Conservation (phyloP, 1,284 basidiomycete genomes). For the Cutaneotrichosporon sp. region DNA sequence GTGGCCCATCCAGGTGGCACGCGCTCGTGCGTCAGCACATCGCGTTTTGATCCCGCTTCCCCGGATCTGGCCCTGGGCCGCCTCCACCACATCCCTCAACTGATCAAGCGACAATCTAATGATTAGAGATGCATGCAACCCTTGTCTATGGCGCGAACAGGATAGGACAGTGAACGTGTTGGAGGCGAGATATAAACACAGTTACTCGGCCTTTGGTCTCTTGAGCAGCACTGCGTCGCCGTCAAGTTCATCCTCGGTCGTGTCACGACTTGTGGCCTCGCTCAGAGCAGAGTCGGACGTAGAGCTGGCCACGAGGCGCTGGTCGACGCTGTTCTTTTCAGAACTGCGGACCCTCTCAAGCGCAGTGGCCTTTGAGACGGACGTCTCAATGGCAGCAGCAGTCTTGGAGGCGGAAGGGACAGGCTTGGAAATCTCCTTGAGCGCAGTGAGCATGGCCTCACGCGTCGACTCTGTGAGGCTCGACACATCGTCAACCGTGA, state of each 20-base stretch:
- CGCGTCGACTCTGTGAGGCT: constrained; percentile 54
- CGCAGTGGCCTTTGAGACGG: background rate
- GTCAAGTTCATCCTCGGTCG: constrained; percentile 53
- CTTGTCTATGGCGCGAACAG: background rate
- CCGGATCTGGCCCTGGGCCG: background rate
- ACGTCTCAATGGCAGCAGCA: background rate
- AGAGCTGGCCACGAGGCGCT: background rate
- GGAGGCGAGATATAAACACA: background rate
- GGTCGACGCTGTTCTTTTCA: background rate
- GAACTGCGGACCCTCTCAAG: background rate
- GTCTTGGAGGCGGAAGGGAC: constrained; percentile 10
- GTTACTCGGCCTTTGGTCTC: constrained; percentile 30
- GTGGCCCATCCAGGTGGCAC: background rate
- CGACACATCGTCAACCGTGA: constrained; percentile 55
- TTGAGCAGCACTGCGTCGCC: constrained; percentile 52
- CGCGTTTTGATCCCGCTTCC: constrained; percentile 11
- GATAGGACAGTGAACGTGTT: background rate
- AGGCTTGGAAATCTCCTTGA: constrained; percentile 46
- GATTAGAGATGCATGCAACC: constrained; percentile 8
- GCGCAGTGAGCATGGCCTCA: constrained; percentile 52
- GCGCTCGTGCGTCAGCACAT: background rate
- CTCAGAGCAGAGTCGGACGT: background rate
- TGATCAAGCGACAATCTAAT: background rate
- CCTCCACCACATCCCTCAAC: background rate
- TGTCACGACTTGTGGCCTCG: constrained; percentile 23